Conservation (phyloP, 2,329 filamentous ascomycete species). For the Clarireedia monteithiana region DNA sequence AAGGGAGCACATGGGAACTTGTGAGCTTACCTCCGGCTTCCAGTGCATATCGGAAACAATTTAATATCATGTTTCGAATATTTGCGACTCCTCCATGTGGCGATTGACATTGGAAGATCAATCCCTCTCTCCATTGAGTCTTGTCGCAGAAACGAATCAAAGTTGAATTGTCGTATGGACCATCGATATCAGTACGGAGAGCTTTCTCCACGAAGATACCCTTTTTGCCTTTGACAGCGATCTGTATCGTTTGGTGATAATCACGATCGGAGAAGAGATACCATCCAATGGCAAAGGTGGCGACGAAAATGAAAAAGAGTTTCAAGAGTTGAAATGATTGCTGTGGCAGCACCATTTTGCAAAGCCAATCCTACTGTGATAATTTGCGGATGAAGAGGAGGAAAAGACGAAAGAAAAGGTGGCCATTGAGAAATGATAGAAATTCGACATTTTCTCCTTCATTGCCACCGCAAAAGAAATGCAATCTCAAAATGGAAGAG, state of each 20-base stretch:
- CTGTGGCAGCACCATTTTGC: not conserved
- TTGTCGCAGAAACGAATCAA: constrained; percentile 23
- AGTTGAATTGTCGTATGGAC: constrained; percentile 13
- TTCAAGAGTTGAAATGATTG: not conserved
- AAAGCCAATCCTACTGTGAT: too few species aligned
- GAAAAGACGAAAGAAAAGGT: not conserved
- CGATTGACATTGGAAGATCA: constrained; percentile 34
- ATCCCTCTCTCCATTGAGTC: constrained; percentile 28
- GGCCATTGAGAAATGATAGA: not conserved
- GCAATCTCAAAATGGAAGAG: not conserved
- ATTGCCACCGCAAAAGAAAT: too few species aligned
- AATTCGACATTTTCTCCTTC: too few species aligned
- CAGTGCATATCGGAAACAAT: constrained; percentile 35
- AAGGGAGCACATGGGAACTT: not conserved
- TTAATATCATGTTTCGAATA: constrained; percentile 34
- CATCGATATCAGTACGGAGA: constrained; percentile 17
- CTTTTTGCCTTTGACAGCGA: constrained; percentile 5
- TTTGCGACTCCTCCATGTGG: constrained; percentile 35
- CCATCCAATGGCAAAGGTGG: not conserved
- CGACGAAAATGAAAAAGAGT: constrained; percentile 11
- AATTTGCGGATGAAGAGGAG: not conserved
- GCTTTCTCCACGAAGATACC: constrained; percentile 12
- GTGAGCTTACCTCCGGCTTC: constrained; percentile 27
- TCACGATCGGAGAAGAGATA: constrained; percentile 4
- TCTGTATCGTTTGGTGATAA: constrained; percentile 3